Evolutionary conservation across 768 basidiomycete genomes (phyloP).

Genomic region (Suillus paluster): DNA sequence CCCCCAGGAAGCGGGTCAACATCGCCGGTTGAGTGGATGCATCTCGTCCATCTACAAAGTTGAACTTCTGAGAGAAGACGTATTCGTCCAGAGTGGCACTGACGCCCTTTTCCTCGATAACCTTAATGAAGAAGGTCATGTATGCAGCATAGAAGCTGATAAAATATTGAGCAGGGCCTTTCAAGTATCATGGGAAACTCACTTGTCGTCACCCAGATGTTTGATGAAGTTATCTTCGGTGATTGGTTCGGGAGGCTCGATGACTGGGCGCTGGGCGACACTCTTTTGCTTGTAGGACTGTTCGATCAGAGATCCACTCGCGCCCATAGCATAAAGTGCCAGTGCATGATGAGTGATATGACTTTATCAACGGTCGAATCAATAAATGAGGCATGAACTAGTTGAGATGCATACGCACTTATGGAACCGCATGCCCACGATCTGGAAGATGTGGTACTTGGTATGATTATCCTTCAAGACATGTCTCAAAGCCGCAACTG

Average conservation of each 20-base stretch:
- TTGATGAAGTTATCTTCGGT: conserved; percentile 25
- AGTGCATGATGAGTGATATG: conserved; percentile 35
- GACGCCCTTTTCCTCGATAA: conserved; percentile 7
- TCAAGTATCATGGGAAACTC: conserved; percentile 1
- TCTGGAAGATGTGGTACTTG: conserved; percentile 51
- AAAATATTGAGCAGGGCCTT: no score
- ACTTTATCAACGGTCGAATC: conserved; percentile 18
- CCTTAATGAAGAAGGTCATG: conserved; percentile 5
- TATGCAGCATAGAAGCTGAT: conserved; percentile 11
- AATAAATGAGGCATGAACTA: background rate
- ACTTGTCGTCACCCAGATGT: conserved; percentile 31
- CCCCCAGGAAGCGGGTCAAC: conserved; percentile 53
- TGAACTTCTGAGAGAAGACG: conserved; percentile 14
- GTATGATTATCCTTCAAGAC: conserved; percentile 53
- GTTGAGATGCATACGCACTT: conserved; percentile 43
- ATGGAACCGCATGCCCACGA: conserved; percentile 51
- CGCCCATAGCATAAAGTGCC: conserved; percentile 33
- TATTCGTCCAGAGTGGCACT: conserved; percentile 11
- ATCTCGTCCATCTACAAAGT: conserved; percentile 8
- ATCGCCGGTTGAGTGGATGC: conserved; percentile 46
- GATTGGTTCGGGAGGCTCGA: conserved; percentile 29
- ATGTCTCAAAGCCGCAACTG: conserved; percentile 30
- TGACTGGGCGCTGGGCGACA: conserved; percentile 22
- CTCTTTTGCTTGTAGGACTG: conserved; percentile 29
- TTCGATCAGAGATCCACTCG: conserved; percentile 23